These are phyloP conservation scores for Zasmidium citrigriseum DNA, from an alignment of 2,329 filamentous ascomycete genomes.

Conservation along the genomic window DNA sequence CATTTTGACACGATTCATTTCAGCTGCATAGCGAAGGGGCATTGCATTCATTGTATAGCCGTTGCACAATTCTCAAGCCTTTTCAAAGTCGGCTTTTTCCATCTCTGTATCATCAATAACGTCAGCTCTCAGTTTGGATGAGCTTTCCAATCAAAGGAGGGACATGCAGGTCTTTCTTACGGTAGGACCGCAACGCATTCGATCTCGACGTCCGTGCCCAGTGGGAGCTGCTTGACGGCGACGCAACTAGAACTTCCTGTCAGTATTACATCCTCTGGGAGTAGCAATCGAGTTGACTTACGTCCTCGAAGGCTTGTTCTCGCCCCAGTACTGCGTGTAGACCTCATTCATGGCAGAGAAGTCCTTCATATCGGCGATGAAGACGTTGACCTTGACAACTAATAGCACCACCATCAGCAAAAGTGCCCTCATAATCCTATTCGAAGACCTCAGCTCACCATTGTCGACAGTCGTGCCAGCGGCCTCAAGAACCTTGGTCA, in stretches of 20 bases:
- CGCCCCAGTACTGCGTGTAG: conserved; percentile 42
- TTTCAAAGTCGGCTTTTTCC: neutral
- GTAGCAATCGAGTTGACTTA: conserved; percentile 18
- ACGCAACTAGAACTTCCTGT: conserved; percentile 45
- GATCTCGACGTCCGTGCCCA: conserved; percentile 56
- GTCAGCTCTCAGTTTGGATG: too few relatives aligned
- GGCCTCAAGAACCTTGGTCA: conserved; percentile 60
- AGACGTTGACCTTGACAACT: conserved; percentile 68
- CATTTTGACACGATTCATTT: neutral
- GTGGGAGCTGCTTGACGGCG: conserved; percentile 52
- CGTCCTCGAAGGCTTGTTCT: conserved; percentile 36
- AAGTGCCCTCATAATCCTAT: too few relatives aligned
- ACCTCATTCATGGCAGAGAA: conserved; percentile 62
- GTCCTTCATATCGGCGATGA: conserved; percentile 65
- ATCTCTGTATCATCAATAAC: neutral
- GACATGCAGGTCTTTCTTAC: conserved; percentile 21
- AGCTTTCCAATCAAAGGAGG: conserved; percentile 1
- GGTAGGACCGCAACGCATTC: conserved; percentile 49
- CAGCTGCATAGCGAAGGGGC: neutral
- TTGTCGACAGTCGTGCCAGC: conserved; percentile 61
- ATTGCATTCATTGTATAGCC: too few relatives aligned
- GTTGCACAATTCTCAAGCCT: neutral
- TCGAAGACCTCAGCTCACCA: neutral
- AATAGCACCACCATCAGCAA: neutral
- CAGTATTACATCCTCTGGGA: conserved; percentile 1